Evolutionary conservation across 2,329 filamentous ascomycete genomes (phyloP).

Genomic region (Graphilbum fragrans): DNA sequence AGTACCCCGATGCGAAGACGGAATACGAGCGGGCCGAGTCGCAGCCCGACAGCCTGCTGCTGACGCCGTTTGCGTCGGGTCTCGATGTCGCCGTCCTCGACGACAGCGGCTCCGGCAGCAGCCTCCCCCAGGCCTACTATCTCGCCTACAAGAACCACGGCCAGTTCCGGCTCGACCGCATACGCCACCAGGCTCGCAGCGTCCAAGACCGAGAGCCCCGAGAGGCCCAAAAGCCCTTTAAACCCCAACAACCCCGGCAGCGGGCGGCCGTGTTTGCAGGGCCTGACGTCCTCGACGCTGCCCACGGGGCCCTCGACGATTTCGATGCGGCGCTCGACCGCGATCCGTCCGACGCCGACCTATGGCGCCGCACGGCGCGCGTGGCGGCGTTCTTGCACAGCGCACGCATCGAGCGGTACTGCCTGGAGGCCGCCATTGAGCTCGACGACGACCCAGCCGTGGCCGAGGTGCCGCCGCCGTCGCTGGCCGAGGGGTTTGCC

Average conservation of each 20-base stretch:
- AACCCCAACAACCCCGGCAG: not conserved
- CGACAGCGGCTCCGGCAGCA: constrained; percentile 65
- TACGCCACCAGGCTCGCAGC: constrained; percentile 37
- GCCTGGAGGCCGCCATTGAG: constrained; percentile 54
- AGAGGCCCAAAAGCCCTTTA: constrained; percentile 10
- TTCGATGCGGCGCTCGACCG: constrained; percentile 49
- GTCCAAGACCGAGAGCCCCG: constrained; percentile 1
- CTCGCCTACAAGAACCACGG: constrained; percentile 93
- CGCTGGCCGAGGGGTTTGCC: constrained; percentile 49
- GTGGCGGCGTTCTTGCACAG: constrained; percentile 47
- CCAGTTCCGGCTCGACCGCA: constrained; percentile 74
- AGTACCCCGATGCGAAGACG: constrained; percentile 74
- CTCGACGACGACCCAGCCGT: constrained; percentile 54
- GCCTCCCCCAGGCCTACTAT: constrained; percentile 79
- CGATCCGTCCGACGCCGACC: constrained; percentile 54
- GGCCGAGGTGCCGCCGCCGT: constrained; percentile 49
- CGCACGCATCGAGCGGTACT: constrained; percentile 44
- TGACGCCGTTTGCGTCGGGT: constrained; percentile 31
- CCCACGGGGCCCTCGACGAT: constrained; percentile 37
- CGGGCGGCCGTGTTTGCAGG: constrained; percentile 18
- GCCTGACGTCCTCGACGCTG: constrained; percentile 23
- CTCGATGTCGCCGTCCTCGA: constrained; percentile 47
- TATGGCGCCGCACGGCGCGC: constrained; percentile 49
- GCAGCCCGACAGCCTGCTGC: constrained; percentile 35
- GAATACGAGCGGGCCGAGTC: constrained; percentile 65